Evolutionary conservation across 176 grass and related monocot genomes (phyloP).

Genomic region (Secale cereale): DNA sequence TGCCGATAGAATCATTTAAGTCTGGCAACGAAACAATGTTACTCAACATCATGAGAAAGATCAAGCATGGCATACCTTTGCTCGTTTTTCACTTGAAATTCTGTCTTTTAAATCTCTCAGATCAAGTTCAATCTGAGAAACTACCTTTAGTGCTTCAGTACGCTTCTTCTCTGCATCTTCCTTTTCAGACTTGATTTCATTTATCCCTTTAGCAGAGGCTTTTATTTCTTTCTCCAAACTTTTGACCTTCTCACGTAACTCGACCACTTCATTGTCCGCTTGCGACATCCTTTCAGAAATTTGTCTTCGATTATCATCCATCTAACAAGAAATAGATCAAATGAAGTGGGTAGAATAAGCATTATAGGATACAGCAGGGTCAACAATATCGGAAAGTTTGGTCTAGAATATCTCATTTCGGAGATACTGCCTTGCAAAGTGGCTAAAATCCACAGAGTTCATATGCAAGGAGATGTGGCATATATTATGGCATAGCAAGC

Average conservation of each 20-base stretch:
- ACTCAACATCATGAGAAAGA: slow-evolving; percentile 16
- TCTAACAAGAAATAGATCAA: slow-evolving; percentile 46
- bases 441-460: background rate
- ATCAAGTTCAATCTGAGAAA: slow-evolving; percentile 93
- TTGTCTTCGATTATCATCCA: slow-evolving; percentile 82
- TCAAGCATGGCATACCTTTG: slow-evolving; percentile 63
- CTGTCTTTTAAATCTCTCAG: slow-evolving; percentile 88
- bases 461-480: background rate
- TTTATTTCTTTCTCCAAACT: slow-evolving; percentile 81
- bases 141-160: slow-evolving; percentile 68
- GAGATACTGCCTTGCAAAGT: background rate
- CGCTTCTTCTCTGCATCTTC: slow-evolving; percentile 78
- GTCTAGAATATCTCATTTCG: background rate
- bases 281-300: slow-evolving; percentile 72
- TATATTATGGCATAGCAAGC: background rate
- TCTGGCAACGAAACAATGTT: background rate
- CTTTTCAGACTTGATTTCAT: slow-evolving; percentile 70
- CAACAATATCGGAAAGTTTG: background rate
- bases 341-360: slow-evolving; percentile 10
- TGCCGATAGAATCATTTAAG: slow-evolving; percentile 37
- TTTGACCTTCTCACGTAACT: slow-evolving; percentile 75
- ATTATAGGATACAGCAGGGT: slow-evolving; percentile 24
- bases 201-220: slow-evolving; percentile 74
- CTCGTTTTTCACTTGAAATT: slow-evolving; percentile 63
- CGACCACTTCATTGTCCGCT: slow-evolving; percentile 82